phyloP scores from a whole-genome alignment of 139 green algal species.

The Tetraselmis chui region DNA sequence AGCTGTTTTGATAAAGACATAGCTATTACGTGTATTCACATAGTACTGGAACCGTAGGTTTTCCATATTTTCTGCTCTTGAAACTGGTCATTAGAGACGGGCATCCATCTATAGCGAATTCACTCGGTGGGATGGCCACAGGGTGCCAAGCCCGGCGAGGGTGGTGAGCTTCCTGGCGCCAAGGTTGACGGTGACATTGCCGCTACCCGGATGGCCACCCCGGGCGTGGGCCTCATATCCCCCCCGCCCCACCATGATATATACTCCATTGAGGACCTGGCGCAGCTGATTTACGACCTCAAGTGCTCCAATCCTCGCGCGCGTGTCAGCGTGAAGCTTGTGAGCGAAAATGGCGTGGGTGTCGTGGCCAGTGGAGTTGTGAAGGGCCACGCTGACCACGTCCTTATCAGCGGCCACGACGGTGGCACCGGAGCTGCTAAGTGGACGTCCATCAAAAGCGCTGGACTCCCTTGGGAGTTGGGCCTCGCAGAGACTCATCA shows the following conservation, averaged over 20 bases:
- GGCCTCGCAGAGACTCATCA: constrained; percentile 91
- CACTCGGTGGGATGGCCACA: constrained; percentile 16
- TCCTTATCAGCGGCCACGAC: constrained; percentile 91
- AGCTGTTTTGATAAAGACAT: too few species aligned
- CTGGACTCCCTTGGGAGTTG: constrained; percentile 89
- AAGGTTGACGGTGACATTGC: constrained; percentile 89
- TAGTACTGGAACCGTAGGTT: too few species aligned
- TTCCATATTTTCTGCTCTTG: neutral
- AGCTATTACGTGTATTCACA: too few species aligned
- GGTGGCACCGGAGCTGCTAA: constrained; percentile 81
- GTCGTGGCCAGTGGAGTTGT: constrained; percentile 85
- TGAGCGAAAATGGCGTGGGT: constrained; percentile 89
- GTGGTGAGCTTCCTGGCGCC: constrained; percentile 84
- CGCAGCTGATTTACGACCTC: constrained; percentile 96
- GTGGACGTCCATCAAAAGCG: constrained; percentile 72
- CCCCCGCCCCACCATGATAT: constrained; percentile 99
- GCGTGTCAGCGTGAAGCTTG: constrained; percentile 88
- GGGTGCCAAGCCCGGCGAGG: constrained; percentile 75
- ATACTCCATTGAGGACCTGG: constrained; percentile 99
- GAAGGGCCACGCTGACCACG: constrained; percentile 93
- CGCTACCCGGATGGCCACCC: constrained; percentile 72
- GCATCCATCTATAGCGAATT: too few species aligned
- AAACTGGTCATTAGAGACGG: neutral
- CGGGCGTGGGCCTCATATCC: constrained; percentile 82
- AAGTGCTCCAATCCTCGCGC: constrained; percentile 67